A percentile compares a stretch with the other conserved stretches of the same genome.
These are phyloP conservation scores for Podospora didyma DNA, from an alignment of 495 filamentous ascomycete species.

Conservation along the genomic window DNA sequence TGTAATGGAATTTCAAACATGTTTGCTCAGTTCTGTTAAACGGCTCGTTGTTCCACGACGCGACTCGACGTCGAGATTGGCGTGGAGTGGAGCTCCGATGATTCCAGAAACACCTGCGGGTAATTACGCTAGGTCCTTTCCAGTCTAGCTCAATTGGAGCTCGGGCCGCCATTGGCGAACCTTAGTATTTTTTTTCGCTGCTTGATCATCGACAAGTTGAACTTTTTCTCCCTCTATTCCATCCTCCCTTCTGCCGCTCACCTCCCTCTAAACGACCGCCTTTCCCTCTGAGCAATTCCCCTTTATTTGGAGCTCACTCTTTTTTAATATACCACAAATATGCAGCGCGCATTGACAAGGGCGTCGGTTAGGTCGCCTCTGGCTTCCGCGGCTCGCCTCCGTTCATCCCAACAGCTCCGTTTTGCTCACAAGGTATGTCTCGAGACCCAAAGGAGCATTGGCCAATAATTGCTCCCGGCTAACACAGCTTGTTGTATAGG, in stretches of 20 bases:
- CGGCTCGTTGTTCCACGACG: too few relatives aligned
- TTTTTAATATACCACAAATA: conserved; percentile 22
- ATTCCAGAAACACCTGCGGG: conserved; percentile 29
- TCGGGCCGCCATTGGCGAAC: conserved; percentile 26
- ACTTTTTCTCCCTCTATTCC: conserved; percentile 16
- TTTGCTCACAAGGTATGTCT: conserved; percentile 87
- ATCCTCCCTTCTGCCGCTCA: conserved; percentile 4
- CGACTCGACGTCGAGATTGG: background rate
- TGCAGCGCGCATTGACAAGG: conserved; percentile 49
- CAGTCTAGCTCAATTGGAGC: conserved; percentile 21
- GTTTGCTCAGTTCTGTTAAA: too few relatives aligned
- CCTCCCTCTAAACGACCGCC: conserved; percentile 12
- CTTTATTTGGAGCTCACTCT: conserved; percentile 12
- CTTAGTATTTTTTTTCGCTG: conserved; percentile 24
- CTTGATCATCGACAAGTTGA: conserved; percentile 10
- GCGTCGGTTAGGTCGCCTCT: conserved; percentile 62
- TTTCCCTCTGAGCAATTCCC: conserved; percentile 11
- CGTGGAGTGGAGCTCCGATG: conserved; percentile 24
- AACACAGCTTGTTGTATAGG: conserved; percentile 46
- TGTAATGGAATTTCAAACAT: too few relatives aligned
- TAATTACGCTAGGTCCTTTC: conserved; percentile 18
- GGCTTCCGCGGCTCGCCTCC: conserved; percentile 51
- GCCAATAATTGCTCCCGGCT: conserved; percentile 12
- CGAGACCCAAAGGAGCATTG: too few relatives aligned
- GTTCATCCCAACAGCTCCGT: conserved; percentile 76